Conservation (phyloP, 441 rosid species). For the Melastoma candidum region DNA sequence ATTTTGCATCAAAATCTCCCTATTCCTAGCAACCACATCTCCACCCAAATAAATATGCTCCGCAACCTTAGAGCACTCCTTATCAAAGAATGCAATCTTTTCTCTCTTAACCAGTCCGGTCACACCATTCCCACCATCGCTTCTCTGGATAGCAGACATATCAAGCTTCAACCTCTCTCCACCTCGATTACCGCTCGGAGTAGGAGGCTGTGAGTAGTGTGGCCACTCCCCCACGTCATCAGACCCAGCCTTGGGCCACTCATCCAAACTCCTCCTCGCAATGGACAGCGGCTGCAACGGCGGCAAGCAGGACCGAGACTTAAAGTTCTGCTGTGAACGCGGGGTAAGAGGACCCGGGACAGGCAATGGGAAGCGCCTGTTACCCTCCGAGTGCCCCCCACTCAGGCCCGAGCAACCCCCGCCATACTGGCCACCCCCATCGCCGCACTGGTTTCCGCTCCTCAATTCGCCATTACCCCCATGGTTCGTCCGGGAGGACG, state of each 20-base stretch:
- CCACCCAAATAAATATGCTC: slow-evolving; percentile 94
- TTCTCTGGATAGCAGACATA: slow-evolving; percentile 67
- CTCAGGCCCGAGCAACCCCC: slow-evolving; percentile 26
- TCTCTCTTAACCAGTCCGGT: slow-evolving; percentile 68
- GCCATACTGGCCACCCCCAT: too few species aligned
- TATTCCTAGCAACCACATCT: slow-evolving; percentile 87
- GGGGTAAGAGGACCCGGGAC: slow-evolving; percentile 78
- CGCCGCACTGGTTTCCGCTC: too few species aligned
- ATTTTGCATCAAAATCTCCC: slow-evolving; percentile 62
- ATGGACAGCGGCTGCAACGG: slow-evolving; percentile 43
- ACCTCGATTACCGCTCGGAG: slow-evolving; percentile 72
- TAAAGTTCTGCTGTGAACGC: slow-evolving; percentile 70
- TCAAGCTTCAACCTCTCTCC: slow-evolving; percentile 86
- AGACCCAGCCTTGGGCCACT: slow-evolving; percentile 92
- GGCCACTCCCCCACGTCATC: slow-evolving; percentile 98
- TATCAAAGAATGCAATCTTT: slow-evolving; percentile 84
- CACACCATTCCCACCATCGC: slow-evolving; percentile 44
- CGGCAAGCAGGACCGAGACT: slow-evolving; percentile 84
- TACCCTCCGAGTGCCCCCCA: slow-evolving; percentile 25
- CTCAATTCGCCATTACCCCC: slow-evolving; percentile 22
- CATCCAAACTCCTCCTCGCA: slow-evolving; percentile 84
- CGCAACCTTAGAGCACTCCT: slow-evolving; percentile 93
- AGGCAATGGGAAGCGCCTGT: slow-evolving; percentile 35
- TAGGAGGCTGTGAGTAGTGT: slow-evolving; percentile 71
- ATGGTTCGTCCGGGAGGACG: slow-evolving; percentile 78